Evolutionary conservation across 352 stramenopile species (phyloP).

Genomic region (Thraustochytrium striatum): DNA sequence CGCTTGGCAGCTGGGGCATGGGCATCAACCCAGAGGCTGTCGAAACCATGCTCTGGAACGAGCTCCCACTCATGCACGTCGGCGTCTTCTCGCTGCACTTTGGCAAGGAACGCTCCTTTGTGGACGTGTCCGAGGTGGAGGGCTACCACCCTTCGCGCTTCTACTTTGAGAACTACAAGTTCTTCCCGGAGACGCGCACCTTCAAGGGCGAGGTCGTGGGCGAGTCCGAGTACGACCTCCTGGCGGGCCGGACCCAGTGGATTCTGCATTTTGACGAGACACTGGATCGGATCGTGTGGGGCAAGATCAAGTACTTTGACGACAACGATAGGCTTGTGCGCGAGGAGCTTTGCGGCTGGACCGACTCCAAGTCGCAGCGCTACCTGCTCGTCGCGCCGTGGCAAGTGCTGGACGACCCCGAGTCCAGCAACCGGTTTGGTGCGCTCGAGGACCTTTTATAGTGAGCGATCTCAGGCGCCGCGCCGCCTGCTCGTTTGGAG

Average conservation of each 20-base stretch:
- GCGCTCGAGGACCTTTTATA: background rate
- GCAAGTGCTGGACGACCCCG: background rate
- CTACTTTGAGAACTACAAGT: background rate
- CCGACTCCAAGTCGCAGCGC: background rate
- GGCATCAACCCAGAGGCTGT: background rate
- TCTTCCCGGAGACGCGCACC: background rate
- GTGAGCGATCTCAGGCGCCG: too few relatives aligned
- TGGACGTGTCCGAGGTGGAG: background rate
- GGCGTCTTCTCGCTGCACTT: background rate
- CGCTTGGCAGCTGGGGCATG: background rate
- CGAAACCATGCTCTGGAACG: background rate
- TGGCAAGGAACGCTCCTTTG: background rate
- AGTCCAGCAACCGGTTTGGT: background rate
- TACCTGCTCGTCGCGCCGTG: background rate
- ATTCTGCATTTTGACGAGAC: slow-evolving; percentile 3
- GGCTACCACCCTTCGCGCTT: background rate
- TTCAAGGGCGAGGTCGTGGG: background rate
- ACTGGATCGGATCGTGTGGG: background rate
- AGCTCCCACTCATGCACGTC: background rate
- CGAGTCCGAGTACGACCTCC: background rate
- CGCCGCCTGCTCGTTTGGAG: too few relatives aligned
- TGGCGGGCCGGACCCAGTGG: background rate
- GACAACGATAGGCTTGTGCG: background rate
- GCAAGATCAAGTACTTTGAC: background rate
- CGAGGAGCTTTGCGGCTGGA: background rate